Percentiles rank a stretch among this genome's conserved stretches.
phyloP scores from a whole-genome alignment of 106 monocot species.

The Apostasia ramifera region DNA sequence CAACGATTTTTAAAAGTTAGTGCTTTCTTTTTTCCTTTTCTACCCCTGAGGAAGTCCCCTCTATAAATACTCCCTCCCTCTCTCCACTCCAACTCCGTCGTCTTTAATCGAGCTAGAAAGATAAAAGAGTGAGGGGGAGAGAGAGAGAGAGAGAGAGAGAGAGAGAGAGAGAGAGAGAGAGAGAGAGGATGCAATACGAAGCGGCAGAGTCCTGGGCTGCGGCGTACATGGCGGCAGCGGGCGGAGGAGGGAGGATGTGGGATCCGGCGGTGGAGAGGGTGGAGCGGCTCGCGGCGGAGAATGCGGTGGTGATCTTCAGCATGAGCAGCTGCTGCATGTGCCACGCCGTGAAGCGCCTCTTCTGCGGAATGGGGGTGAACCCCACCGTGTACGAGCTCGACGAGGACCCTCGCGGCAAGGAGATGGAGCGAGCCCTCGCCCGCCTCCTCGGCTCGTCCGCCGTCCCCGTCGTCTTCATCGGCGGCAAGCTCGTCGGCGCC shows the following conservation, averaged over 20 bases:
- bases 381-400: constrained; percentile 85
- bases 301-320: constrained; percentile 84
- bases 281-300: constrained; percentile 60
- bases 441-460: constrained; percentile 30
- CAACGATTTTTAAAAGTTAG: no score
- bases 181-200: constrained; percentile 6
- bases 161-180: background rate
- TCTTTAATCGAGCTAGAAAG: no score
- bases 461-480: constrained; percentile 63
- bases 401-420: constrained; percentile 57
- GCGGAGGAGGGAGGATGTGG: background rate
- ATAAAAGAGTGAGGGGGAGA: no score
- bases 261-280: constrained; percentile 30
- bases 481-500: constrained; percentile 82
- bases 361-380: constrained; percentile 84
- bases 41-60: background rate
- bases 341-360: constrained; percentile 78
- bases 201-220: constrained; percentile 7
- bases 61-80: constrained; percentile 1
- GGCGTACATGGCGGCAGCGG: background rate
- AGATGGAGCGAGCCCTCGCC: constrained; percentile 60
- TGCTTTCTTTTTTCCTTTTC: no score
- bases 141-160: background rate
- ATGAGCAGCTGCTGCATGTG: constrained; percentile 94
- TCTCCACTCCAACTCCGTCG: background rate